Evolutionary conservation across 192 early-diverging fungal species (phyloP), one percentile per base, ranked within the genome.

Genomic region (Anaeromyces robustus): DNA sequence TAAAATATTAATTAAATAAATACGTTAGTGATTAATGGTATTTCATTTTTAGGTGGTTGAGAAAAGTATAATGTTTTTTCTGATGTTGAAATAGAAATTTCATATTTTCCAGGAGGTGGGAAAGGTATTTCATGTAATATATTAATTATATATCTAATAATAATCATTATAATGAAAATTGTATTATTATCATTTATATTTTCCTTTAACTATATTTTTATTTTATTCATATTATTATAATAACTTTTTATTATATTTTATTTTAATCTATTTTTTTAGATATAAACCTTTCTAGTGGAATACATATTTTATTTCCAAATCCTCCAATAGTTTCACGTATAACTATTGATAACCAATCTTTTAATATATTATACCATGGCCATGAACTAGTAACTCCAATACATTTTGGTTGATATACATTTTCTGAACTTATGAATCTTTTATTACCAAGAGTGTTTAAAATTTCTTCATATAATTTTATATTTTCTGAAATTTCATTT

Each of bases 31-130:
- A 95, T 80, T 28, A 89, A 85, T 7, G 93, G 91, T 6, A 94
- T 90, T 30, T 89, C 86, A 82, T 95, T 95, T 4, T 94, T 86
- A 7, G 94, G 88, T n/a, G 94, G 94, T 81, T 94, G 80, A 12
- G 92, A 89, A 30, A 88, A 87, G 82, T 88, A 95, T 13, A 95
- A 84, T 16, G 87, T 79, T 79, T 86, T 81, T 59, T 89, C 83
- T 29, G 91, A 90, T 81, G 95, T 86, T 9, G 87, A 85, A n/a
- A 95, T 87, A 22, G 89, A 89, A 13, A 95, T 85, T 82, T 95
- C 94, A 30, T 93, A 86, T 80, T 91, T 92, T 18, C 94, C 94
- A 41, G 92, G 92, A 16, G 94, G 94, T n/a, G 94, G 94, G 29
- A 94, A 77, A 41, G 89, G 92, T 17, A 95, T 84, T 80, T 95